Percentiles rank a stretch among this genome's conserved stretches.
Evolutionary conservation across 1,284 basidiomycete genomes (phyloP).

Genomic region (Apiotrichum veenhuisii): DNA sequence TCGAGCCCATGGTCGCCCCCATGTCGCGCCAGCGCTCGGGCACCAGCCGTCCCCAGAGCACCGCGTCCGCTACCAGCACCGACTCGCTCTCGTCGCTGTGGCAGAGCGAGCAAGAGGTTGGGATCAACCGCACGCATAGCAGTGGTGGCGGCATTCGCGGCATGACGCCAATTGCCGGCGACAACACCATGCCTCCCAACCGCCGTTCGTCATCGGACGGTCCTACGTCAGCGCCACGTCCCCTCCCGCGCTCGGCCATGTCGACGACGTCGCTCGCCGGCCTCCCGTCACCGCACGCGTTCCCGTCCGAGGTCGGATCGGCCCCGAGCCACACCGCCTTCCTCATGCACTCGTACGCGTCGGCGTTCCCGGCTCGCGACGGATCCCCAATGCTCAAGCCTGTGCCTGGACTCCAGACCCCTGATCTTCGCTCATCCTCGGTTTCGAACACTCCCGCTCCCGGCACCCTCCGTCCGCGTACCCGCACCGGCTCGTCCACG

Average conservation of each 20-base stretch:
- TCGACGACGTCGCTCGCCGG: slow-evolving; percentile 39
- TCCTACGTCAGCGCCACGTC: slow-evolving; percentile 8
- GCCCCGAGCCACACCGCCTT: slow-evolving; percentile 34
- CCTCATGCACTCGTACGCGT: slow-evolving; percentile 36
- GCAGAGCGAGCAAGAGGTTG: slow-evolving; percentile 21
- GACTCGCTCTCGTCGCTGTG: slow-evolving; percentile 33
- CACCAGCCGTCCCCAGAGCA: neutral
- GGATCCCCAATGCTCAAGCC: slow-evolving; percentile 8
- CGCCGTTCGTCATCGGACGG: slow-evolving; percentile 23
- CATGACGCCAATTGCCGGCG: slow-evolving; percentile 26
- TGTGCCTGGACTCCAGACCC: slow-evolving; percentile 5
- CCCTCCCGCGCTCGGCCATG: slow-evolving; percentile 30
- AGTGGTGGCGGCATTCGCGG: slow-evolving; percentile 23
- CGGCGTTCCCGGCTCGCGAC: slow-evolving; percentile 36
- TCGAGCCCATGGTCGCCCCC: neutral
- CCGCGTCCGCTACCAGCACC: slow-evolving; percentile 18
- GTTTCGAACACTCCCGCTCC: neutral
- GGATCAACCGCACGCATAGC: slow-evolving; percentile 19
- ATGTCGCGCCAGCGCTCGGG: slow-evolving; percentile 20
- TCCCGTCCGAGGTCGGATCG: slow-evolving; percentile 35
- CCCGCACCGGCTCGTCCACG: slow-evolving; percentile 26
- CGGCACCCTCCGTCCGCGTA: slow-evolving; percentile 12
- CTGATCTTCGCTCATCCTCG: slow-evolving; percentile 2
- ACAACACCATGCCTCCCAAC: neutral
- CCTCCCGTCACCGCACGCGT: slow-evolving; percentile 14